Base-by-base conservation (phyloP, 2,329 filamentous ascomycete genomes). In the Botrytis medusae region DNA sequence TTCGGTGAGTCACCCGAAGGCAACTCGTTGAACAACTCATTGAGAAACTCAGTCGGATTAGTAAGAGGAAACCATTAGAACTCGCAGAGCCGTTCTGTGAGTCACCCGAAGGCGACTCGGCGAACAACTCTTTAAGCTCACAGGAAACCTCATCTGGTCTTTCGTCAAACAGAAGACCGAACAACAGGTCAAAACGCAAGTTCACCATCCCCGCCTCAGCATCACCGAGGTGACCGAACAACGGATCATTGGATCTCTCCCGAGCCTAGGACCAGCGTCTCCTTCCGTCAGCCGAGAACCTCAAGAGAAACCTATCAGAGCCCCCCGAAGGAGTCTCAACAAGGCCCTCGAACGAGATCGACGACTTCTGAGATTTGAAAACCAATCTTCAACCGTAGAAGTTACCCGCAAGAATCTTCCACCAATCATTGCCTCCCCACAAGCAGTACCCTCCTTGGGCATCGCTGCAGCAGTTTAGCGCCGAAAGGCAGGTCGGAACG, bases 191-290 rank as follows among this genome's bases (percentile, higher is more conserved):
- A 69, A 64, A 54, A 57, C 48, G 65, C 65, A 69, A 69, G 65
- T 69, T 69, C 65, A 69, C 48, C 65, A 57, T 69, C 65, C 65
- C 48, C 65, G 65, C 48, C 65, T 69, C 65, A 69, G 65, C 48
- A 69, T 69, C 65, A 69, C 34, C 65, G 18, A 69, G 32, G 48
- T 69, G 65, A 69, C 48, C 37, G 65, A 69, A 69, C 48, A 69
- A 69, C 65, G 48, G 48, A 69, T 69, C 65, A 69, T 69, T 32
- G 48, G 65, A 69, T 69, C 65, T 57, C 65, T 69, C n/a, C 37
- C 37, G 2, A n/a, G n/a, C 20, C 48, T 57, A 69, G 37, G 18
- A 69, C 25, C n/a, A 14, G 48, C n/a, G 22, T 44, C 65, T 57
- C 48, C 37, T 69, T 9, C 22, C 65, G n/a, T 40, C 65, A 18